phyloP scores from a whole-genome alignment of 169 alveolate genomes.

The Eimeria zaria region DNA sequence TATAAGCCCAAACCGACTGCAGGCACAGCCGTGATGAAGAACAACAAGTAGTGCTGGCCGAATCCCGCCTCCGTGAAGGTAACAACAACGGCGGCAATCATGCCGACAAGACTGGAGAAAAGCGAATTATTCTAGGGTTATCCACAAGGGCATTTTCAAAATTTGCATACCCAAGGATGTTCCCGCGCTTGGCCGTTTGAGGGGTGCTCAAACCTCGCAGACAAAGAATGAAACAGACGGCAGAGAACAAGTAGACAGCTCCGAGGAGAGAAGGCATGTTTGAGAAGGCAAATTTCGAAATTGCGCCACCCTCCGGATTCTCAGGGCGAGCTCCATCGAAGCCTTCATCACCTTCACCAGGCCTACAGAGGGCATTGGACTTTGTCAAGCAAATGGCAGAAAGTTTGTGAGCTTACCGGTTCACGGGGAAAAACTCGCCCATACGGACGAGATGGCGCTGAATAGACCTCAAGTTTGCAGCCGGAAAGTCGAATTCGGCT shows the following conservation, averaged over 20 bases:
- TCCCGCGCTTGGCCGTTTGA: slow-evolving; percentile 88
- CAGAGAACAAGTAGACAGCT: slow-evolving; percentile 84
- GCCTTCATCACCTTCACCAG: slow-evolving; percentile 83
- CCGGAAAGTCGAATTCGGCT: slow-evolving; percentile 75
- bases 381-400: background rate
- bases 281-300: slow-evolving; percentile 55
- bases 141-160: background rate
- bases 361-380: slow-evolving; percentile 34
- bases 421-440: slow-evolving; percentile 83
- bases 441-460: slow-evolving; percentile 75
- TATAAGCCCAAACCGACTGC: slow-evolving; percentile 84
- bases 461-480: slow-evolving; percentile 72
- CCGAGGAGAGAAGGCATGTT: slow-evolving; percentile 84
- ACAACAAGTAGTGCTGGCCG: slow-evolving; percentile 83
- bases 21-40: slow-evolving; percentile 79
- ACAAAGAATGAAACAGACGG: slow-evolving; percentile 87
- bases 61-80: slow-evolving; percentile 87
- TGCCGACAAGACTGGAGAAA: slow-evolving; percentile 85
- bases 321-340: slow-evolving; percentile 33
- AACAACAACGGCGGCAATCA: slow-evolving; percentile 86
- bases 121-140: too few relatives aligned
- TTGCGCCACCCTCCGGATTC: slow-evolving; percentile 65
- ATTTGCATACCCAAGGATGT: slow-evolving; percentile 85
- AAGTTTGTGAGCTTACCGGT: slow-evolving; percentile 48
- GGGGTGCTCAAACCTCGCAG: slow-evolving; percentile 88